phyloP scores from a whole-genome alignment of 2,329 filamentous ascomycete species.

The Cordyceps militaris region DNA sequence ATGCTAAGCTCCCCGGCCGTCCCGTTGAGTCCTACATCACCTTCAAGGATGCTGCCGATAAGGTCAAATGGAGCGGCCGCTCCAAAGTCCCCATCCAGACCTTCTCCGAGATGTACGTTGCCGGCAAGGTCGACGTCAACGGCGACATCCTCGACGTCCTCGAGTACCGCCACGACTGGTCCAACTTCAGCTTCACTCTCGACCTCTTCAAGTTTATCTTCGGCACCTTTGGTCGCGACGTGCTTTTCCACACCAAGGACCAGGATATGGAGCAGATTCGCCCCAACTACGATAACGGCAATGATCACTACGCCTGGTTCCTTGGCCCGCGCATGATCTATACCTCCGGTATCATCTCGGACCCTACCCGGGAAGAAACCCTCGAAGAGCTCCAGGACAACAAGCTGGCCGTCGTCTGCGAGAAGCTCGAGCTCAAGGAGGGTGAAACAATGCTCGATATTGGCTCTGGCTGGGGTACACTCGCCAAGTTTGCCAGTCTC shows the following conservation, averaged over 20 bases:
- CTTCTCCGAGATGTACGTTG: slow-evolving; percentile 97
- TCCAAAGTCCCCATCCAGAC: slow-evolving; percentile 86
- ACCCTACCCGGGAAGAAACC: slow-evolving; percentile 78
- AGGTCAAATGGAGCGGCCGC: slow-evolving; percentile 64
- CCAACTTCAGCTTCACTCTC: slow-evolving; percentile 84
- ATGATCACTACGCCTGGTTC: slow-evolving; percentile 99
- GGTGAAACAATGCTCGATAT: slow-evolving; percentile 87
- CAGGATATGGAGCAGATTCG: slow-evolving; percentile 98
- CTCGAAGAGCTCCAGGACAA: slow-evolving; percentile 97
- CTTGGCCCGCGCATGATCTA: slow-evolving; percentile 98
- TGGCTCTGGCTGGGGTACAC: slow-evolving; percentile 95
- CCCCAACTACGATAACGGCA: slow-evolving; percentile 94
- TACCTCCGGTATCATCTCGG: slow-evolving; percentile 88
- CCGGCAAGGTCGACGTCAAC: slow-evolving; percentile 91
- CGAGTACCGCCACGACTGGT: slow-evolving; percentile 97
- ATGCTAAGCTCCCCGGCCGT: slow-evolving; percentile 76
- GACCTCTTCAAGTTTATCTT: slow-evolving; percentile 84
- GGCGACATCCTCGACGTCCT: slow-evolving; percentile 82
- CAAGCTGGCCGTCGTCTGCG: slow-evolving; percentile 89
- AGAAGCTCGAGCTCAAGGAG: slow-evolving; percentile 81
- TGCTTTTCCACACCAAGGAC: slow-evolving; percentile 85
- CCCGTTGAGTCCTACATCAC: slow-evolving; percentile 86
- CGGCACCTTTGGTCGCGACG: slow-evolving; percentile 78
- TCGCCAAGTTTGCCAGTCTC: slow-evolving; percentile 84
- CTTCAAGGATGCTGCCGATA: slow-evolving; percentile 61